These are phyloP conservation scores for Cladosporium austrohemisphaericum DNA, from an alignment of 2,329 filamentous ascomycete species.

Conservation along the genomic window DNA sequence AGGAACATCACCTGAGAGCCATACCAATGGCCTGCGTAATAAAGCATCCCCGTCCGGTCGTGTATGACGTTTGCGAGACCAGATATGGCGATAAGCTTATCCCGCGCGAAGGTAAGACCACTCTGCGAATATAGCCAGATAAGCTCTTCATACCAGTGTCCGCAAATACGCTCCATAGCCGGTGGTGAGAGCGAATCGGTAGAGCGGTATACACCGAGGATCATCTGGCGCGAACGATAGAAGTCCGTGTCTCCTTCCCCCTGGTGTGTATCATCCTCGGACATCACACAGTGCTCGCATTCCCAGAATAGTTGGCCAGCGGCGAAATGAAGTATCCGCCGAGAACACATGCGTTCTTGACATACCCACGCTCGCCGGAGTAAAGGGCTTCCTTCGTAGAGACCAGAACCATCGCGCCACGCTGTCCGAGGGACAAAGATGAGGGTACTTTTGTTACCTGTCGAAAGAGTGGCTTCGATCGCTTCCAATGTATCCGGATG, in stretches of 20 bases:
- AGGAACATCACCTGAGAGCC: background rate
- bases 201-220: background rate
- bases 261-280: background rate
- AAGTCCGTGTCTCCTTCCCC: background rate
- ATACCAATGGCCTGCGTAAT: background rate
- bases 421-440: background rate
- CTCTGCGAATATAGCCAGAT: background rate
- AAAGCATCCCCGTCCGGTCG: background rate
- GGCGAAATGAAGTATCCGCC: background rate
- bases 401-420: background rate
- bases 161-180: background rate
- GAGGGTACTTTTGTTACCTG: background rate
- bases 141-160: background rate
- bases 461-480: background rate
- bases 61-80: background rate
- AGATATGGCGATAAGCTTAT: background rate
- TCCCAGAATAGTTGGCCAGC: background rate
- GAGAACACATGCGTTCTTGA: background rate
- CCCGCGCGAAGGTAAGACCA: background rate
- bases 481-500: too few relatives aligned
- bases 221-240: background rate
- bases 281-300: background rate
- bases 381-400: background rate
- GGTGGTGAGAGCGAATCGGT: background rate
- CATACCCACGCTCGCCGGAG: background rate